These are phyloP conservation scores for Rauvolfia tetraphylla DNA, from an alignment of 257 asterid species.

Conservation along the genomic window DNA sequence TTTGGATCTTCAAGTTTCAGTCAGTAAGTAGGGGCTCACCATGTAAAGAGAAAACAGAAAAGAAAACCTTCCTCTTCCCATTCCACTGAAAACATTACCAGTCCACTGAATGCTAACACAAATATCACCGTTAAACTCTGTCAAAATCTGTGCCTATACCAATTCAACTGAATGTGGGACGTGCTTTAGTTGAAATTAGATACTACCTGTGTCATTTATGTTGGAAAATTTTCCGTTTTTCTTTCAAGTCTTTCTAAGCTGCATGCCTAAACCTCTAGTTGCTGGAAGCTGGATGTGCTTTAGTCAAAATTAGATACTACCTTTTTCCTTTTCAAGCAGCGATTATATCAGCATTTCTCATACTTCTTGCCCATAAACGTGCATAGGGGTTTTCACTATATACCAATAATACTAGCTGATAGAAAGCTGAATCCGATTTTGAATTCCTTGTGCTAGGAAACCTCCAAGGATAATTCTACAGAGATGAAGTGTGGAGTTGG, in stretches of 20 bases:
- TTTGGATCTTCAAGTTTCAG: neutral
- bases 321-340: neutral
- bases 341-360: neutral
- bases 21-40: neutral
- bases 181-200: neutral
- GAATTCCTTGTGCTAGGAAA: neutral
- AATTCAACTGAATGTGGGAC: neutral
- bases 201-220: neutral
- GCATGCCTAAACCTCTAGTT: neutral
- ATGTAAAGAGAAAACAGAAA: neutral
- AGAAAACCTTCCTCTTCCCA: neutral
- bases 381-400: neutral
- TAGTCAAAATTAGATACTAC: neutral
- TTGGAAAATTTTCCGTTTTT: neutral
- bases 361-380: neutral
- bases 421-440: neutral
- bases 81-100: too few species aligned
- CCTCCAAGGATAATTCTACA: neutral
- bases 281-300: neutral
- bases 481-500: neutral
- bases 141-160: neutral
- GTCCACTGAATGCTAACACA: too few species aligned
- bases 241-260: neutral
- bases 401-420: neutral
- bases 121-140: neutral